phyloP scores from a whole-genome alignment of 1,139 yeast genomes.

The Cylindricascospora bacillispora region DNA sequence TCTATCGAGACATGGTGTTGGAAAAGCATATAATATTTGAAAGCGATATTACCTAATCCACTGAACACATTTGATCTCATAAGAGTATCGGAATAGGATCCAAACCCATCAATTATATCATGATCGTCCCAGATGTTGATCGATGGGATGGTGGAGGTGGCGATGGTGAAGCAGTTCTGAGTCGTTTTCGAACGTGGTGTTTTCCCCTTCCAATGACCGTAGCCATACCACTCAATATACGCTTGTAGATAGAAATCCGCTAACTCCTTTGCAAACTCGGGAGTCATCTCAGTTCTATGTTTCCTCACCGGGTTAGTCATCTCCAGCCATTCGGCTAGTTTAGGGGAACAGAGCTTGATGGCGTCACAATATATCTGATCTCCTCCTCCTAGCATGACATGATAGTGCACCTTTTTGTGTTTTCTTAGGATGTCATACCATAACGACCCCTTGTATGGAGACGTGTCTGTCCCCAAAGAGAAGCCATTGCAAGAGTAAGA shows the following conservation, averaged over 20 bases:
- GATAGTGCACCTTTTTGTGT: slow-evolving; percentile 55
- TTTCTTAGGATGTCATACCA: slow-evolving; percentile 76
- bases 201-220: slow-evolving; percentile 70
- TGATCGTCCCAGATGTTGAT: slow-evolving; percentile 82
- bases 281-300: slow-evolving; percentile 30
- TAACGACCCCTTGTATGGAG: slow-evolving; percentile 53
- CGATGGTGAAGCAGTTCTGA: slow-evolving; percentile 57
- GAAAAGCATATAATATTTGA: slow-evolving; percentile 76
- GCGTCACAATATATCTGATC: slow-evolving; percentile 90
- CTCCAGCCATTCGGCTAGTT: slow-evolving; percentile 50
- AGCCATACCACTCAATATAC: slow-evolving; percentile 80
- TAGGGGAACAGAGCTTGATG: slow-evolving; percentile 45
- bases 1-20: slow-evolving; percentile 65
- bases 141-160: slow-evolving; percentile 73
- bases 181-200: slow-evolving; percentile 40
- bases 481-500: slow-evolving; percentile 92
- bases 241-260: slow-evolving; percentile 55
- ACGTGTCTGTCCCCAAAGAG: slow-evolving; percentile 59
- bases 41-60: slow-evolving; percentile 66
- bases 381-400: slow-evolving; percentile 96
- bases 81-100: slow-evolving; percentile 66
- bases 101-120: slow-evolving; percentile 92
- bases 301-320: slow-evolving; percentile 40
- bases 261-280: slow-evolving; percentile 41
- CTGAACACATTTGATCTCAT: slow-evolving; percentile 59